phyloP scores from a whole-genome alignment of 1,284 basidiomycete genomes.

The Bondarzewia mesenterica region DNA sequence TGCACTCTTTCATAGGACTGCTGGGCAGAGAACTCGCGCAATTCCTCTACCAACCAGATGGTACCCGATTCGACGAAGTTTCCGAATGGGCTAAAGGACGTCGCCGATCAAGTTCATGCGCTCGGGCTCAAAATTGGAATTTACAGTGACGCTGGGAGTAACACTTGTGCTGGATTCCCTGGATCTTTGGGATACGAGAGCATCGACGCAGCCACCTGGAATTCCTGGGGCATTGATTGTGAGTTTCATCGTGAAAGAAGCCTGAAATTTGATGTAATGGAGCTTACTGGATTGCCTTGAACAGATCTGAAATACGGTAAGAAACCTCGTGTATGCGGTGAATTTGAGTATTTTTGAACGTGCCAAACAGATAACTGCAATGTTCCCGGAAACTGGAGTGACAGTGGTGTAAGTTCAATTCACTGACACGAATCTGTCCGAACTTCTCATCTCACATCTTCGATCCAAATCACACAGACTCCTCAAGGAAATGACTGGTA shows the following conservation, averaged over 20 bases:
- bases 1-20: conserved; percentile 33
- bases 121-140: conserved; percentile 47
- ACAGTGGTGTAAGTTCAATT: conserved; percentile 24
- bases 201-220: conserved; percentile 43
- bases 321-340: conserved; percentile 6
- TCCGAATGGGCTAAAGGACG: conserved; percentile 39
- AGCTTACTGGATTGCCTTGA: background rate
- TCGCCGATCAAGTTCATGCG: conserved; percentile 37
- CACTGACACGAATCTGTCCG: background rate
- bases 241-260: conserved; percentile 10
- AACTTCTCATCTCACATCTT: background rate
- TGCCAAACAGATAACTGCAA: conserved; percentile 41
- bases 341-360: too few relatives aligned
- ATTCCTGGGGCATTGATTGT: conserved; percentile 47
- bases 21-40: conserved; percentile 36
- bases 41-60: conserved; percentile 32
- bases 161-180: conserved; percentile 44
- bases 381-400: conserved; percentile 44
- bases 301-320: conserved; percentile 48
- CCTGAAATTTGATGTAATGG: too few relatives aligned
- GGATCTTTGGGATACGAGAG: conserved; percentile 41
- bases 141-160: conserved; percentile 49
- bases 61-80: conserved; percentile 45
- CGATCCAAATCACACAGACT: conserved; percentile 17
- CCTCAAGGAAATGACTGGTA: conserved; percentile 40